Evolutionary conservation across 2,329 filamentous ascomycete genomes (phyloP), one percentile per base, ranked within the genome.

Genomic region (Ramularia endophylla): DNA sequence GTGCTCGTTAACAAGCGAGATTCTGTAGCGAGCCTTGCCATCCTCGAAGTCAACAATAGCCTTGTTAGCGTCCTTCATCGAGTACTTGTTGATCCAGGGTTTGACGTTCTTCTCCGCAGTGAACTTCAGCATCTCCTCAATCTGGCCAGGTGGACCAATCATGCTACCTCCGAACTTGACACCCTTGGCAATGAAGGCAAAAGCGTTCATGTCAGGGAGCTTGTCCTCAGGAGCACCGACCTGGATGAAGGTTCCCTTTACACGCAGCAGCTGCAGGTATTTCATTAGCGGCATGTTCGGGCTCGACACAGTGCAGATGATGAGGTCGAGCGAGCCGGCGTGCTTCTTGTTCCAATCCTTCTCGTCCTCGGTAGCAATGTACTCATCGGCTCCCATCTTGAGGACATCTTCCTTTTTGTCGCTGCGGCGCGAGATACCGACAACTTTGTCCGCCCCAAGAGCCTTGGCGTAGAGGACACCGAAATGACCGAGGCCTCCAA

Each of bases 381-480:
- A 77, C 8, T 54, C 55, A 47, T 74, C 74, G 2, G 80, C 81
- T 5, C 81, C 81, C 39, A 85, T 68, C 48, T 75, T 74, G 51
- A 69, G 62, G 9, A 75, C 77, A 56, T 84, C 79, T 0, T 69
- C 70, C 31, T 65, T 69, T 67, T 85, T 85, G 57, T 60, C 53
- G 1, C 67, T 66, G 0, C 71, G 76, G 50, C 81, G 77, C 5
- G 78, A 80, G 50, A 85, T 75, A 11, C 76, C 80, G 20, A 80
- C 77, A 12, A 81, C 73, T 8, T 74, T 73, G 35, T 85, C 79
- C 18, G 79, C 80, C 8, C 80, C 81, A 1, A 90, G 66, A 1
- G 84, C 84, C 51, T 75, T 78, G 1, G 83, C 80, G 60, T 77
- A 87, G 44, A 86, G 68, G 9, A 89, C 60, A 1, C 76, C 85